Evolutionary conservation across 2,329 filamentous ascomycete species (phyloP).

Genomic region (Dactylellina haptotyla): DNA sequence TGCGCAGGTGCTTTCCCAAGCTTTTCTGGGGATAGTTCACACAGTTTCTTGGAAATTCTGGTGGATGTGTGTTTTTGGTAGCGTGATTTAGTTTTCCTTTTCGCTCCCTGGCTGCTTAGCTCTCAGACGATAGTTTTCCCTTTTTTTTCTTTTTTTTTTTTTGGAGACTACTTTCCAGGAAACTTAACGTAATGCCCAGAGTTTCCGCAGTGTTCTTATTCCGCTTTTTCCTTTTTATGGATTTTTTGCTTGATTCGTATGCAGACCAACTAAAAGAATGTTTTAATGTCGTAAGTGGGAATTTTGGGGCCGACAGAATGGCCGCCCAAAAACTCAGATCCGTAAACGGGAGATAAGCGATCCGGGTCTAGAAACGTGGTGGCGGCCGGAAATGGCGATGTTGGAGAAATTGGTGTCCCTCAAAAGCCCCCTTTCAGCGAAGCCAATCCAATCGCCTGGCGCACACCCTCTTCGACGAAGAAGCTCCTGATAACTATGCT

Average conservation of each 20-base stretch:
- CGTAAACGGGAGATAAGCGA: constrained; percentile 53
- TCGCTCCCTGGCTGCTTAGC: background rate
- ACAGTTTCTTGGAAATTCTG: background rate
- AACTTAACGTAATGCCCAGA: too few species aligned
- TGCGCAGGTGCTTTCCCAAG: constrained; percentile 22
- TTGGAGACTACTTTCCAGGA: too few species aligned
- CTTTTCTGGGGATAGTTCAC: constrained; percentile 41
- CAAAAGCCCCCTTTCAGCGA: constrained; percentile 8
- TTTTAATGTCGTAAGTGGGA: constrained; percentile 26
- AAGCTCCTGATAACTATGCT: background rate
- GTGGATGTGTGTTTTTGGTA: constrained; percentile 25
- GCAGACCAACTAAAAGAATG: constrained; percentile 4
- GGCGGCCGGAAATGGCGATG: constrained; percentile 51
- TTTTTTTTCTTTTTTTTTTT: background rate
- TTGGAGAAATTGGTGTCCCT: constrained; percentile 39
- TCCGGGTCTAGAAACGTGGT: constrained; percentile 51
- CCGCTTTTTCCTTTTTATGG: background rate
- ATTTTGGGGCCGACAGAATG: background rate
- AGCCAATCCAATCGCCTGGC: too few species aligned
- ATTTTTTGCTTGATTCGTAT: constrained; percentile 8
- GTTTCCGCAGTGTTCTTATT: background rate
- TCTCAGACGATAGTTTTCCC: background rate
- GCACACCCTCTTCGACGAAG: background rate
- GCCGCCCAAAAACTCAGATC: constrained; percentile 31
- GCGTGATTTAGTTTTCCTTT: background rate